These are phyloP conservation scores for Aspergillus hiratsukae DNA, from an alignment of 2,329 filamentous ascomycete species.

Conservation along the genomic window DNA sequence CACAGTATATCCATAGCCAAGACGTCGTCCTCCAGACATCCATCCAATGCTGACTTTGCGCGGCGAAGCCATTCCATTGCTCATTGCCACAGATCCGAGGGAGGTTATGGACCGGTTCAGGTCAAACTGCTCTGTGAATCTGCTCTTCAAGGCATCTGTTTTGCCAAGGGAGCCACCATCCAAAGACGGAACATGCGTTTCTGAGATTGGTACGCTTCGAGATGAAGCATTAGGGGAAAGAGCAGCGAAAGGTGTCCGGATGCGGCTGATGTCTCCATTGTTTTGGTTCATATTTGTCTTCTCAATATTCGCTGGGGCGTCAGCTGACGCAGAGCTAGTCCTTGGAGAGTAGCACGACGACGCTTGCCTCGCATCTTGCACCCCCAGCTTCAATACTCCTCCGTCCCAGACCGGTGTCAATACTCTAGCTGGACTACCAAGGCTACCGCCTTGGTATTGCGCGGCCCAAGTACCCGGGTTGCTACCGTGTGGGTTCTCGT, in stretches of 20 bases:
- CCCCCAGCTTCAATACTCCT: background rate
- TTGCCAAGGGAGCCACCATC: background rate
- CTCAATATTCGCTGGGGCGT: constrained; percentile 1
- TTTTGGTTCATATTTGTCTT: background rate
- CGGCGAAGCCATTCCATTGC: constrained; percentile 9
- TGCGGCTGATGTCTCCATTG: background rate
- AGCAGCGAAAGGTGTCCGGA: background rate
- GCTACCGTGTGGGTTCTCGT: constrained; percentile 14
- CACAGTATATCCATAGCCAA: constrained; percentile 38
- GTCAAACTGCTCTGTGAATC: constrained; percentile 32
- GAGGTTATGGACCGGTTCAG: constrained; percentile 7
- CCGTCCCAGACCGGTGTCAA: constrained; percentile 2
- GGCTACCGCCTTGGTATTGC: constrained; percentile 4
- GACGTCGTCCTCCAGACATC: constrained; percentile 38
- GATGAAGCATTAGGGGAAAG: background rate
- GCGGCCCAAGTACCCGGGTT: constrained; percentile 8
- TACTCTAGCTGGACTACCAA: background rate
- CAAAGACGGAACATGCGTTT: background rate
- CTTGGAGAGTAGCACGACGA: constrained; percentile 27
- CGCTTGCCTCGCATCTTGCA: constrained; percentile 8
- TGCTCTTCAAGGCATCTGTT: constrained; percentile 21
- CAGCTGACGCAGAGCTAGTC: constrained; percentile 11
- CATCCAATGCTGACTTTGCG: constrained; percentile 39
- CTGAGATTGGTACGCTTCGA: background rate
- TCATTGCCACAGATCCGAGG: background rate